Evolutionary conservation across 257 asterid species (phyloP), one percentile per base, ranked within the genome.

Genomic region (Linderniella brevidens): DNA sequence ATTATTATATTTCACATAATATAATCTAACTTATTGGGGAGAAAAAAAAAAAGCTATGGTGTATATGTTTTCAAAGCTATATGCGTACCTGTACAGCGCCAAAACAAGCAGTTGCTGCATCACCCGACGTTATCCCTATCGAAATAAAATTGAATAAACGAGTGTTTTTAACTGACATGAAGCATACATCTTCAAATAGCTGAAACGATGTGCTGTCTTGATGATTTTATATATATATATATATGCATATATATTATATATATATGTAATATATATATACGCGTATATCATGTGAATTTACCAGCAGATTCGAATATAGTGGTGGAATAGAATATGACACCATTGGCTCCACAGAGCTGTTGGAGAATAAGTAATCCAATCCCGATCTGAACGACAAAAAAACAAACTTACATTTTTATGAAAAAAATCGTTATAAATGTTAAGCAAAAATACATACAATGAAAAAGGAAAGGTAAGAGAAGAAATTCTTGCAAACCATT

Each of bases 51-150:
- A 0, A 20, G 17, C 17, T 43, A 5, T 8, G 35, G 50, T 42
- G 50, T 42, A 40, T 41, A 54, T 43, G 11, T 13, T 18, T 54
- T 42, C 59, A 53, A 17, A 66, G 49, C 17, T 54, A 2, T 25
- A 25, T 25, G n/a, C n/a, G 59, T 39, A 79, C 97, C 93, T 86
- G 97, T 72, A 86, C 60, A 58, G 66, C 73, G 54, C 97, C 97
- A 13, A 86, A 72, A 37, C 82, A 94, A 50, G 77, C 69, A 42
- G 97, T 79, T 18, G 92, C 97, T 50, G 71, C 66, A 59, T 65
- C 72, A 73, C 97, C 68, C 0, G 97, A 86, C 19, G 93, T 54
- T 64, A 82, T 77, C 59, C 97, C 97, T 86, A 92, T 67, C 63
- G 53, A 58, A 39, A 12, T 15, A 53, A 44, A 37, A 57, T 29